Evolutionary conservation across 1,284 basidiomycete genomes (phyloP), one percentile per base, ranked within the genome.

Genomic region (Prillingera fragicola): DNA sequence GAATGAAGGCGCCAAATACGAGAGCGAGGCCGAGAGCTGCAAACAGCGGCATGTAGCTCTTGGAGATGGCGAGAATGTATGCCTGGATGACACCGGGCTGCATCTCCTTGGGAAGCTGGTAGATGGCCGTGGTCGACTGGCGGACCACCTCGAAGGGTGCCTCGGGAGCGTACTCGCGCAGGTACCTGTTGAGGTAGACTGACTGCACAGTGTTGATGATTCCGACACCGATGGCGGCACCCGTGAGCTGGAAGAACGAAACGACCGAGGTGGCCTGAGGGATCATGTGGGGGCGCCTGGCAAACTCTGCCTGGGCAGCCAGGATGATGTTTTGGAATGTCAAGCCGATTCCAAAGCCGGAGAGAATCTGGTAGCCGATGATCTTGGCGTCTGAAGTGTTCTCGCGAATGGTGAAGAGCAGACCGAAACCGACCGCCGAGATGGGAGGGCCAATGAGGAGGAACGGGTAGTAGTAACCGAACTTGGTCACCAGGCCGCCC

Each of bases 321-420:
- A 75, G 63, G 32, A 75, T 55, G 5, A 65, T 57, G 48, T 73
- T 71, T 38, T 45, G 52, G 59, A 65, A 70, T 14, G 52, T 38
- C 13, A 64, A 48, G 9, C 69, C 67, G 35, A 69, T 57, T 26
- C 68, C 65, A 31, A 70, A 60, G 12, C 65, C 70, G n/a, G 72
- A 55, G 21, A 76, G 58, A 58, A 77, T 73, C 57, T 77, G 75
- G 63, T 59, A 76, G 0, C 75, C 76, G 38, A 73, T 68, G 15
- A 77, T 44, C 24, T 62, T 63, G 29, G 63, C 52, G 43, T 55
- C 60, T 3, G 69, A 45, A 1, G 71, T 72, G 33, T 52, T 9
- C 14, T 60, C 57, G 28, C 59, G 54, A 50, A 76, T 47, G 6
- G 75, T 75, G 66, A 69, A 77, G 14, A 77, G 63, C 4, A 77